Evolutionary conservation across 2,329 filamentous ascomycete species (phyloP).

Genomic region (Aspergillus jensenii): DNA sequence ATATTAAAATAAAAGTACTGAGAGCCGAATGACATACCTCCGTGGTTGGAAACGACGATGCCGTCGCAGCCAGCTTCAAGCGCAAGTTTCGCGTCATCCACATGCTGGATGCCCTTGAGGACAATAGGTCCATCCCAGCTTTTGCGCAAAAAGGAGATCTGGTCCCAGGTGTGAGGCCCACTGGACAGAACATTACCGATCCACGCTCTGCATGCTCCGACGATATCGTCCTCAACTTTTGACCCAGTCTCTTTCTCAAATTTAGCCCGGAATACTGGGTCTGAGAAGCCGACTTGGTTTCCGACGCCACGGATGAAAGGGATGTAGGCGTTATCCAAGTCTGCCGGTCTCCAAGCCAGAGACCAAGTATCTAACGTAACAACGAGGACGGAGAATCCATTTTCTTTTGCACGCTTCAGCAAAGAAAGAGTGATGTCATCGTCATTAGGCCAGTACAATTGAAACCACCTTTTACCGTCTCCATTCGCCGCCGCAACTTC

Average conservation of each 20-base stretch:
- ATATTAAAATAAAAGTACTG: background rate
- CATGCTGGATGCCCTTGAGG: constrained; percentile 59
- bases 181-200: constrained; percentile 54
- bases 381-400: constrained; percentile 65
- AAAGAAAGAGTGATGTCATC: constrained; percentile 66
- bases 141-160: constrained; percentile 58
- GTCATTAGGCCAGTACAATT: constrained; percentile 71
- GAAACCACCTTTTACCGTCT: constrained; percentile 65
- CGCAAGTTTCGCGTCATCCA: constrained; percentile 49
- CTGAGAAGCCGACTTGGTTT: constrained; percentile 62
- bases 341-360: constrained; percentile 65
- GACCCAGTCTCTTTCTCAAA: constrained; percentile 53
- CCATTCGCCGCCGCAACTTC: constrained; percentile 62
- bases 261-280: constrained; percentile 63
- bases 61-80: constrained; percentile 49
- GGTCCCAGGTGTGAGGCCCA: constrained; percentile 59
- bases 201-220: constrained; percentile 56
- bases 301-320: constrained; percentile 61
- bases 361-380: constrained; percentile 73
- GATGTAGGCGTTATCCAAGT: constrained; percentile 59
- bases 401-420: constrained; percentile 59
- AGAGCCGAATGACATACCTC: constrained; percentile 34
- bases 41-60: constrained; percentile 55
- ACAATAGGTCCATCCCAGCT: constrained; percentile 66
- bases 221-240: constrained; percentile 48